A percentile compares a stretch with the other conserved stretches of the same genome.
Conservation (phyloP, 495 filamentous ascomycete species). For the Bombardia bombarda region DNA sequence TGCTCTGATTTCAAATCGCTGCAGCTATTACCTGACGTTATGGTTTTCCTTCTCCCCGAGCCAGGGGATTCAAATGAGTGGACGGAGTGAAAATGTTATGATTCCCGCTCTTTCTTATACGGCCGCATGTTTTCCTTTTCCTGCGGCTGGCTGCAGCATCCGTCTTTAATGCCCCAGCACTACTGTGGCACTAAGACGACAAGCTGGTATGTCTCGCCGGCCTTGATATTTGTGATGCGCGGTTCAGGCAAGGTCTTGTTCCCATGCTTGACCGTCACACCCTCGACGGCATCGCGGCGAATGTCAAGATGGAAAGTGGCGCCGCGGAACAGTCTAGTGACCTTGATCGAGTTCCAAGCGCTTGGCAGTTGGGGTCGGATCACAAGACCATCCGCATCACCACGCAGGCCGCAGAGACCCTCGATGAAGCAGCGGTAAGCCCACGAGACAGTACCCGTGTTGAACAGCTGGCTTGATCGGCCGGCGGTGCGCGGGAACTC, state of each 20-base stretch:
- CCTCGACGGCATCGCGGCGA: conserved; percentile 31
- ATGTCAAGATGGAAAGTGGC: conserved; percentile 43
- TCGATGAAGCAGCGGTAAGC: conserved; percentile 47
- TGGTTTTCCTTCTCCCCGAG: too few species aligned
- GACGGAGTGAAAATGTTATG: too few species aligned
- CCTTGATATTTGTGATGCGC: conserved; percentile 28
- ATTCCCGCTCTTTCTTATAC: too few species aligned
- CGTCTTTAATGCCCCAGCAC: background rate
- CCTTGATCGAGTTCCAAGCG: conserved; percentile 39
- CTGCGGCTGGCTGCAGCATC: background rate
- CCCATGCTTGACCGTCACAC: conserved; percentile 30
- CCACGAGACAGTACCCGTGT: conserved; percentile 50
- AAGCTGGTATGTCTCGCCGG: conserved; percentile 34
- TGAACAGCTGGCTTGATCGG: conserved; percentile 47
- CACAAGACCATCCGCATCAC: conserved; percentile 35
- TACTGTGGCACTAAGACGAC: conserved; percentile 29
- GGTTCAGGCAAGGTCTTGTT: conserved; percentile 27
- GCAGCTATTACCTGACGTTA: too few species aligned
- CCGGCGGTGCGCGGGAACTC: conserved; percentile 45
- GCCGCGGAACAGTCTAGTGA: conserved; percentile 40
- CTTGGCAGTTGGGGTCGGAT: conserved; percentile 43
- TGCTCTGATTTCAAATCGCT: too few species aligned
- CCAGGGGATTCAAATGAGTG: too few species aligned
- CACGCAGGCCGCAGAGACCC: conserved; percentile 44
- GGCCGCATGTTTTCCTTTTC: too few species aligned